Conservation (phyloP, 2,329 filamentous ascomycete species). For the Phyllosticta citribraziliensis region DNA sequence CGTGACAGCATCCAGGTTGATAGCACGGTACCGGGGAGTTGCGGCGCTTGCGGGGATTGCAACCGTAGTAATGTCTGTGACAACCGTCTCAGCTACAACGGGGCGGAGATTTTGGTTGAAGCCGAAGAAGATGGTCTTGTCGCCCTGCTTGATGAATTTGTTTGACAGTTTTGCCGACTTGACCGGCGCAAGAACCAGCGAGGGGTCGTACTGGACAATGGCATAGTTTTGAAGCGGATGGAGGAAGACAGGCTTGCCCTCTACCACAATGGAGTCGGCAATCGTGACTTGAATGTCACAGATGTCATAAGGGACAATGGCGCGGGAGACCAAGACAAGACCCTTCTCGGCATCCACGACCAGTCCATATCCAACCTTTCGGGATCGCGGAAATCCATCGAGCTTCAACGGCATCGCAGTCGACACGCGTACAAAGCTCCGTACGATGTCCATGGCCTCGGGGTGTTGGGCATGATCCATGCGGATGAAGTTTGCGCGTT, state of each 20-base stretch:
- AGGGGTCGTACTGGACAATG: slow-evolving; percentile 88
- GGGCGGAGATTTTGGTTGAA: slow-evolving; percentile 93
- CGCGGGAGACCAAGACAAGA: slow-evolving; percentile 84
- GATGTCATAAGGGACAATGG: slow-evolving; percentile 90
- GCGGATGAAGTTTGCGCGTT: slow-evolving; percentile 83
- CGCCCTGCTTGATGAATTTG: slow-evolving; percentile 80
- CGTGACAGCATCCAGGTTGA: slow-evolving; percentile 88
- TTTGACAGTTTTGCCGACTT: slow-evolving; percentile 76
- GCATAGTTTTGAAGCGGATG: slow-evolving; percentile 96
- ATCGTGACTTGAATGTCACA: slow-evolving; percentile 96
- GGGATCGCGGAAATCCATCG: slow-evolving; percentile 91
- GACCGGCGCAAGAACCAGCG: slow-evolving; percentile 86
- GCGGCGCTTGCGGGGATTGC: slow-evolving; percentile 89
- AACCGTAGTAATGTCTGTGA: slow-evolving; percentile 95
- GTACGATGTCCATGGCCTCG: slow-evolving; percentile 84
- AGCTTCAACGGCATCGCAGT: slow-evolving; percentile 93
- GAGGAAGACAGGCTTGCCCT: slow-evolving; percentile 89
- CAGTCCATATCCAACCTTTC: slow-evolving; percentile 89
- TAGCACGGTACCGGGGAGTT: slow-evolving; percentile 82
- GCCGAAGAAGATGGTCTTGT: slow-evolving; percentile 93
- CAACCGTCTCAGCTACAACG: slow-evolving; percentile 84
- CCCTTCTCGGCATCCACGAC: slow-evolving; percentile 98
- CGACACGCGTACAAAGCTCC: slow-evolving; percentile 87
- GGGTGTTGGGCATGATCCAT: slow-evolving; percentile 81
- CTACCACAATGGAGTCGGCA: slow-evolving; percentile 89